Conservation (phyloP, 768 basidiomycete species). For the Termitomyces bulborhizus region DNA sequence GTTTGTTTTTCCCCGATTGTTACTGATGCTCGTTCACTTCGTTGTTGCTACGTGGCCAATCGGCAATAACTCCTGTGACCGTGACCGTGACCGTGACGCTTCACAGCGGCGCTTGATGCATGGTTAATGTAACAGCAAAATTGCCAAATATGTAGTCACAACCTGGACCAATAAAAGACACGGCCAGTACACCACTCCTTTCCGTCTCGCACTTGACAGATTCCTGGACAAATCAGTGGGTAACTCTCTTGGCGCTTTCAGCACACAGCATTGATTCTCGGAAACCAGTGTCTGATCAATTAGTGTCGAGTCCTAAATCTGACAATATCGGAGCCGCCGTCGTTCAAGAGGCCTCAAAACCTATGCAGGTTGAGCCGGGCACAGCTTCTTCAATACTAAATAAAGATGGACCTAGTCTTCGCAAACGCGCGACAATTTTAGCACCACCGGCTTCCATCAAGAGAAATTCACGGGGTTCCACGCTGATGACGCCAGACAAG, state of each 20-base stretch:
- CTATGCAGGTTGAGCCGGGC: not conserved
- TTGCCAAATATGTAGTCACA: no score
- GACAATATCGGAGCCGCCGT: not conserved
- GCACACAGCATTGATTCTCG: not conserved
- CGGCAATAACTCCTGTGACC: no score
- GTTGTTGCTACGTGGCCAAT: no score
- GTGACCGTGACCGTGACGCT: no score
- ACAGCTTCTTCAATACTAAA: not conserved
- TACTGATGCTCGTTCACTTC: no score
- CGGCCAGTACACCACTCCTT: not conserved
- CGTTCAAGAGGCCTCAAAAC: not conserved
- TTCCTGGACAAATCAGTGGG: not conserved
- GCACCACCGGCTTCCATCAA: not conserved
- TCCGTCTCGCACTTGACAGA: not conserved
- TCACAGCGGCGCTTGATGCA: no score
- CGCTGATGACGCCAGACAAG: conserved; percentile 30
- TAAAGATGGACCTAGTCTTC: not conserved
- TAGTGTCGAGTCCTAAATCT: conserved; percentile 7
- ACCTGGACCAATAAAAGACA: no score
- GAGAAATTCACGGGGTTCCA: no score
- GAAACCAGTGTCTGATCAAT: not conserved
- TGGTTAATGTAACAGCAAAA: no score
- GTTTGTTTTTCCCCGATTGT: no score
- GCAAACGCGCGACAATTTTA: conserved; percentile 5
- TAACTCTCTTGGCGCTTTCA: no score